These are phyloP conservation scores for Arthonia radiata DNA, from an alignment of 495 filamentous ascomycete species.

Conservation along the genomic window DNA sequence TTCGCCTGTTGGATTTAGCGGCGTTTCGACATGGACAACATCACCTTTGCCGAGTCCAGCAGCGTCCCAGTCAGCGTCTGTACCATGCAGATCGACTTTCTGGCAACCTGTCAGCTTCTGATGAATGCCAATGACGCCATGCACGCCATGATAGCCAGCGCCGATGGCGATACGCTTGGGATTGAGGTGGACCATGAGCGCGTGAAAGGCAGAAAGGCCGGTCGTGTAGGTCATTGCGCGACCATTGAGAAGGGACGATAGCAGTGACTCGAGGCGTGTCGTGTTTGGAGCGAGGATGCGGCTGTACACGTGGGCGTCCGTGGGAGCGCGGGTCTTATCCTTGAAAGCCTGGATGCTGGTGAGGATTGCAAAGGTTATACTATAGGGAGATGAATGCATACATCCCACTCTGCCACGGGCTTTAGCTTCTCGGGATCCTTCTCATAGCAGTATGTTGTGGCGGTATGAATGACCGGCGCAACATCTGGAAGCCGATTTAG, in stretches of 20 bases:
- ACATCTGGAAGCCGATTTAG: constrained; percentile 50
- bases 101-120: constrained; percentile 42
- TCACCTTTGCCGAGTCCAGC: constrained; percentile 32
- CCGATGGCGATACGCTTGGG: constrained; percentile 57
- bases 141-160: constrained; percentile 79
- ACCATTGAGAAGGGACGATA: constrained; percentile 44
- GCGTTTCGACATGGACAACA: constrained; percentile 77
- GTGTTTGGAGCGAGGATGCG: constrained; percentile 48
- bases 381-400: constrained; percentile 7
- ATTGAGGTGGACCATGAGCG: constrained; percentile 46
- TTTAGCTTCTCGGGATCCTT: constrained; percentile 36
- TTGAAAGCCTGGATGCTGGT: constrained; percentile 1
- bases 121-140: constrained; percentile 52
- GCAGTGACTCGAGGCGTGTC: constrained; percentile 61
- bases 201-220: constrained; percentile 72
- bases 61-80: constrained; percentile 14
- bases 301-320: constrained; percentile 44
- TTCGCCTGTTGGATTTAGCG: constrained; percentile 67
- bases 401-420: constrained; percentile 20
- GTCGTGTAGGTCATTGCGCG: constrained; percentile 53
- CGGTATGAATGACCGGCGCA: constrained; percentile 63
- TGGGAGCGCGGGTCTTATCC: not conserved
- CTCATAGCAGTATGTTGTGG: constrained; percentile 70
- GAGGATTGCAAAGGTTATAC: constrained; percentile 9
- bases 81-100: constrained; percentile 23